Conservation (phyloP, 306 rosid genomes). For the Fragaria iinumae region DNA sequence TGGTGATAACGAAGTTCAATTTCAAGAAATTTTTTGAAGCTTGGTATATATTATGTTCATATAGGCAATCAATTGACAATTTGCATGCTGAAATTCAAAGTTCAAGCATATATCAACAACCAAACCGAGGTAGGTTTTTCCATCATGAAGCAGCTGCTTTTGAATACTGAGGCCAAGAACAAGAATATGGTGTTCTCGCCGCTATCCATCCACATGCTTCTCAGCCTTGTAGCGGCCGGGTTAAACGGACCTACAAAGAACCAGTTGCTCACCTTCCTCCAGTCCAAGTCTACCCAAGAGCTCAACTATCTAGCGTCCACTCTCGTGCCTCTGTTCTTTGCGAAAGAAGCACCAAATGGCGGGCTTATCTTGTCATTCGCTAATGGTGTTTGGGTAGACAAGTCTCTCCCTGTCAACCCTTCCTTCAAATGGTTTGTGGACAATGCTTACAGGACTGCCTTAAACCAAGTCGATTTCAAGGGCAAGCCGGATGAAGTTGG, state of each 20-base stretch:
- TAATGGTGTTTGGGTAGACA: not conserved
- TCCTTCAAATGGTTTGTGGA: slow-evolving; percentile 4
- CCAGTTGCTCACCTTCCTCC: slow-evolving; percentile 2
- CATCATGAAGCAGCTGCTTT: not conserved
- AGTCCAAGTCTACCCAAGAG: not conserved
- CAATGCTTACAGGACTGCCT: not conserved
- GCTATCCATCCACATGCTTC: not conserved
- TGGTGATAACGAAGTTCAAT: no score
- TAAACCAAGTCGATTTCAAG: not conserved
- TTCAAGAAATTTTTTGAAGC: not conserved
- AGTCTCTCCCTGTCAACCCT: not conserved
- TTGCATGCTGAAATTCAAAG: not conserved
- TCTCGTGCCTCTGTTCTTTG: not conserved
- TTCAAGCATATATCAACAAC: not conserved
- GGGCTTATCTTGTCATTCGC: not conserved
- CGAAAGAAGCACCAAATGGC: not conserved
- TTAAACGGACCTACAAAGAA: not conserved
- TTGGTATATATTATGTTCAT: not conserved
- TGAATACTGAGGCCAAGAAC: not conserved
- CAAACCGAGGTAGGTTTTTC: not conserved
- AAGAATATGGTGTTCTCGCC: slow-evolving; percentile 10
- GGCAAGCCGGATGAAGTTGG: no score
- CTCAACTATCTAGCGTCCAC: not conserved
- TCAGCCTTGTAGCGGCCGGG: slow-evolving; percentile 11
- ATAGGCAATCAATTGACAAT: not conserved